Conservation (phyloP, 148 eudicot genomes). For the Nyssa sinensis region DNA sequence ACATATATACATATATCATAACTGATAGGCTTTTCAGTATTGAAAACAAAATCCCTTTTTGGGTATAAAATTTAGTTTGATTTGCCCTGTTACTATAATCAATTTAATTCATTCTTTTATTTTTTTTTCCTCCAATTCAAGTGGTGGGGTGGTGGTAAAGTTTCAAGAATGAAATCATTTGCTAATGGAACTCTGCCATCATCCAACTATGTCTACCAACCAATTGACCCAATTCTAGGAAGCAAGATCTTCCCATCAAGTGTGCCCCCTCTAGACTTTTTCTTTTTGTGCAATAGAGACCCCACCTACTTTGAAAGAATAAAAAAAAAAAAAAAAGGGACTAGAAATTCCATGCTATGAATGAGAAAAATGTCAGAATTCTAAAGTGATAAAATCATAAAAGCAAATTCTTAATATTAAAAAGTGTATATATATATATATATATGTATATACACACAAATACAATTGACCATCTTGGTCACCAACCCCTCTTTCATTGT, state of each 20-base stretch:
- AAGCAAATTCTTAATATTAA: not conserved
- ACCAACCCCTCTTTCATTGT: not conserved
- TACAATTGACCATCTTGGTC: not conserved
- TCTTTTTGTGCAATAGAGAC: not conserved
- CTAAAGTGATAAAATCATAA: not conserved
- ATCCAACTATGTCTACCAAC: not conserved
- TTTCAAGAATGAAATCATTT: conserved; percentile 1
- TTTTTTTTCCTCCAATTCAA: not conserved
- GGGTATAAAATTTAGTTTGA: not conserved
- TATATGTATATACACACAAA: not conserved
- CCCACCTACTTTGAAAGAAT: not conserved
- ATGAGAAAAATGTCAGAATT: not conserved
- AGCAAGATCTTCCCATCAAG: conserved; percentile 6
- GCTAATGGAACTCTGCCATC: not conserved
- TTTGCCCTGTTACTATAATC: too few species aligned
- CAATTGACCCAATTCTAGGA: conserved; percentile 1
- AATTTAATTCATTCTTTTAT: not conserved
- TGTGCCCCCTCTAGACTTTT: not conserved
- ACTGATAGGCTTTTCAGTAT: not conserved
- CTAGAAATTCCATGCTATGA: not conserved
- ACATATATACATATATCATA: too few species aligned
- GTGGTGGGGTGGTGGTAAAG: not conserved
- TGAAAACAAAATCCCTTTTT: not conserved
- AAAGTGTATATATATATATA: not conserved
- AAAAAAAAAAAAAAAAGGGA: not conserved